Percentiles rank a stretch among this genome's conserved stretches.
Evolutionary conservation across 2,329 filamentous ascomycete genomes (phyloP).

Genomic region (Colletotrichum nymphaeae): DNA sequence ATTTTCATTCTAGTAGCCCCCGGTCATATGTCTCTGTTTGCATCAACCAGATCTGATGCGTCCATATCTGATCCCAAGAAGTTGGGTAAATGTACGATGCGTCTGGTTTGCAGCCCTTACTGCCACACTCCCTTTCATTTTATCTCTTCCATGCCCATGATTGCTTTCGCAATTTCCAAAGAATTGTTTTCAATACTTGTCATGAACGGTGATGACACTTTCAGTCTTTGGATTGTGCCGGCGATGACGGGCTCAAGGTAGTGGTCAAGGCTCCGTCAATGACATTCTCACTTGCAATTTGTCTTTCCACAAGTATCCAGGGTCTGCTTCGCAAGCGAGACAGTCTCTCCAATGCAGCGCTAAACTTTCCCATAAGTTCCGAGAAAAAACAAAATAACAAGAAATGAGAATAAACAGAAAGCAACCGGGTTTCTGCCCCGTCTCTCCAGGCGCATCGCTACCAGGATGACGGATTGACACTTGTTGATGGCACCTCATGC

Average conservation of each 20-base stretch:
- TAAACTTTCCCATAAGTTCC: not conserved
- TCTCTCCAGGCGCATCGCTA: not conserved
- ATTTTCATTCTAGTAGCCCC: not conserved
- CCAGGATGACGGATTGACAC: not conserved
- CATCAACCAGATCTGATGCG: constrained; percentile 22
- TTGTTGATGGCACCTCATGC: constrained; percentile 10
- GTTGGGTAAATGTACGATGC: constrained; percentile 6
- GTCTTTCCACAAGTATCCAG: not conserved
- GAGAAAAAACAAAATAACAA: not conserved
- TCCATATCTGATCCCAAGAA: constrained; percentile 4
- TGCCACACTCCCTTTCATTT: not conserved
- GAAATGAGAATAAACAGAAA: not conserved
- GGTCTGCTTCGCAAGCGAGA: not conserved
- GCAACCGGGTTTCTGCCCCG: not conserved
- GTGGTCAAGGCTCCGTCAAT: not conserved
- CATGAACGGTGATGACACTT: not conserved
- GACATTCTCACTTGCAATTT: not conserved
- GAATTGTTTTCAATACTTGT: not conserved
- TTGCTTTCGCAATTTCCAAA: not conserved
- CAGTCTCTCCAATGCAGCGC: not conserved
- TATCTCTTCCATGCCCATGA: not conserved
- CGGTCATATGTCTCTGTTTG: not conserved
- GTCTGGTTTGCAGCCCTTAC: constrained; percentile 2
- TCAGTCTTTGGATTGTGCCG: not conserved
- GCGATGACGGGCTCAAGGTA: not conserved